Evolutionary conservation across 345 rosid genomes (phyloP).

Genomic region (Eucalyptus albens): DNA sequence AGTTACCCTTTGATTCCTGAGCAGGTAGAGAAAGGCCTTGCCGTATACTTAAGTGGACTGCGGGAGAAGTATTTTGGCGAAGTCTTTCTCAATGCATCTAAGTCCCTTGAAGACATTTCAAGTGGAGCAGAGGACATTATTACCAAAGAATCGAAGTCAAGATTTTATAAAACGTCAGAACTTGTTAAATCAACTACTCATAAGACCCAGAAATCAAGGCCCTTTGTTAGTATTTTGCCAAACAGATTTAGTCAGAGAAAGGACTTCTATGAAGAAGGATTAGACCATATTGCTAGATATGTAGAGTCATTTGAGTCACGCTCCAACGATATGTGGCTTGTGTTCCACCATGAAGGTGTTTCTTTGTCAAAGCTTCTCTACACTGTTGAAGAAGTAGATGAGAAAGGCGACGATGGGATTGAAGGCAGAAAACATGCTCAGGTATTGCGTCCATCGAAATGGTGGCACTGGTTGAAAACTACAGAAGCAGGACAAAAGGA

Average conservation of each 20-base stretch:
- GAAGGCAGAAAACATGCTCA: constrained; percentile 44
- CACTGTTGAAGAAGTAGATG: constrained; percentile 52
- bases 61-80: constrained; percentile 96
- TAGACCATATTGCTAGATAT: constrained; percentile 85
- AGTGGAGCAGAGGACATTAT: constrained; percentile 14
- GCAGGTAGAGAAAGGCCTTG: constrained; percentile 91
- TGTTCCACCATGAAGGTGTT: constrained; percentile 77
- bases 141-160: constrained; percentile 15
- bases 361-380: constrained; percentile 82
- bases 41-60: constrained; percentile 75
- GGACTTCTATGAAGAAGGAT: constrained; percentile 52
- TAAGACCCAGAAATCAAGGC: constrained; percentile 11
- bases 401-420: constrained; percentile 20
- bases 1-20: not conserved
- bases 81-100: constrained; percentile 62
- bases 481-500: constrained; percentile 77
- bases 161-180: constrained; percentile 1
- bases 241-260: constrained; percentile 4
- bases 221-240: constrained; percentile 4
- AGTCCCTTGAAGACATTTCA: constrained; percentile 25
- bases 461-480: constrained; percentile 97
- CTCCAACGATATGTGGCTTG: constrained; percentile 89
- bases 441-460: constrained; percentile 72
- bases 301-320: constrained; percentile 90
- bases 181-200: constrained; percentile 5